Percentiles rank a stretch among this genome's conserved stretches.
Evolutionary conservation across 768 basidiomycete species (phyloP).

Genomic region (Pilatotrama ljubarskyi): DNA sequence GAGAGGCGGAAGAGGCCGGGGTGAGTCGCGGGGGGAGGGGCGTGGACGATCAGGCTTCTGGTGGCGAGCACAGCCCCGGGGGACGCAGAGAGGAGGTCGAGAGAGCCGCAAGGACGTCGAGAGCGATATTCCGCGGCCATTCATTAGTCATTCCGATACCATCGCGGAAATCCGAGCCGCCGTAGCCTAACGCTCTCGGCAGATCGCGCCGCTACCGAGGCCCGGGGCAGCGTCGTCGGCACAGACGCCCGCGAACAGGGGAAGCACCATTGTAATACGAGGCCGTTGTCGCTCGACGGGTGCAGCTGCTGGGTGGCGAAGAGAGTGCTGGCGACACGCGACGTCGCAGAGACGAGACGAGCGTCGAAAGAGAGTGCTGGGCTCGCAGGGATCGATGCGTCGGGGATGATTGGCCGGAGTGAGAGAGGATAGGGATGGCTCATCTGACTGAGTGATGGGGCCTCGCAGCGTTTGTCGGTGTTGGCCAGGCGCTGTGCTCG

Average conservation of each 20-base stretch:
- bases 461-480: conserved; percentile 8
- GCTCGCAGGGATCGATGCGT: not conserved
- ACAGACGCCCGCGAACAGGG: not conserved
- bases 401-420: conserved; percentile 32
- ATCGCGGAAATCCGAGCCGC: conserved; percentile 19
- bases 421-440: conserved; percentile 27
- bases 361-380: too few species aligned
- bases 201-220: conserved; percentile 19
- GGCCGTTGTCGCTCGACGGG: too few species aligned
- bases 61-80: conserved; percentile 4
- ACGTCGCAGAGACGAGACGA: not conserved
- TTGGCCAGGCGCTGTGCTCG: conserved; percentile 17
- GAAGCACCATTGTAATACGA: not conserved
- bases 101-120: not conserved
- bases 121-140: not conserved
- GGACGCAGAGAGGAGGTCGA: too few species aligned
- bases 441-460: conserved; percentile 19
- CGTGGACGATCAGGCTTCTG: conserved; percentile 7
- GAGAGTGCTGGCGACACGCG: not conserved
- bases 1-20: not conserved
- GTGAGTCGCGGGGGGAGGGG: not conserved
- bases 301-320: too few species aligned
- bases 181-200: conserved; percentile 9
- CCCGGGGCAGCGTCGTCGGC: not conserved
- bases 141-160: conserved; percentile 15